Base-by-base conservation (phyloP, 1,284 basidiomycete genomes). In the Ustilago xerochloae region DNA sequence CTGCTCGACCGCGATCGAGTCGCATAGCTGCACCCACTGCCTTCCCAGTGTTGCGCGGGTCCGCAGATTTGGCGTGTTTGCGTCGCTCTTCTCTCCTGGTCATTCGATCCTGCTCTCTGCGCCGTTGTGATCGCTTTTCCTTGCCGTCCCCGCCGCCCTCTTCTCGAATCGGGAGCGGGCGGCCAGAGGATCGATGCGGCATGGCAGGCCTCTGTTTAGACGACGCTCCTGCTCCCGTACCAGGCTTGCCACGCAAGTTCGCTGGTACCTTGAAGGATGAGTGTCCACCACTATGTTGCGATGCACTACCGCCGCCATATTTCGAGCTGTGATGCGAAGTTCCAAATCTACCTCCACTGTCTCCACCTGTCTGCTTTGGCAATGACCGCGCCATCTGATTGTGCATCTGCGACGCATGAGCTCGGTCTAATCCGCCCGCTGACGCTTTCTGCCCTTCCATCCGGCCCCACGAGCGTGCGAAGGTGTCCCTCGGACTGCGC, bases 11-110 rank as follows among this genome's bases (percentile, higher is more conserved):
- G 35, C 71, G 35, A 16, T 75, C 71, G 3, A 75, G 52, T 15
- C 71, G 62, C 71, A 75, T 75, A 2, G 71, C 66, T 20, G 66
- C 66, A 16, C 71, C 71, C 0, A 75, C 50, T 3, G 60, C 59
- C 20, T 63, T 66, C 24, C 45, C 56, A 9, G 59, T 55, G 2
- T 39, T 28, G 4, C 33, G 47, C 2, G 62, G 24, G 29, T 62
- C 51, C 33, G 48, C 18, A 1, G 45, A 33, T 30, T 58, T 65
- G n/a, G 54, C 58, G 1, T 35, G 12, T 51, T 51, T 64, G 29
- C 62, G 62, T 12, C 51, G 33, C 20, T 64, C 50, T 32, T 65
- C 61, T 41, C 46, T 61, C 33, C 28, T 60, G 2, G 49, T 49
- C 18, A 58, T 53, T 33, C 35, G 47, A 4, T 64, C 67, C 32